These are phyloP conservation scores for Gymnopus androsaceus DNA, from an alignment of 1,284 basidiomycete species.

Conservation along the genomic window DNA sequence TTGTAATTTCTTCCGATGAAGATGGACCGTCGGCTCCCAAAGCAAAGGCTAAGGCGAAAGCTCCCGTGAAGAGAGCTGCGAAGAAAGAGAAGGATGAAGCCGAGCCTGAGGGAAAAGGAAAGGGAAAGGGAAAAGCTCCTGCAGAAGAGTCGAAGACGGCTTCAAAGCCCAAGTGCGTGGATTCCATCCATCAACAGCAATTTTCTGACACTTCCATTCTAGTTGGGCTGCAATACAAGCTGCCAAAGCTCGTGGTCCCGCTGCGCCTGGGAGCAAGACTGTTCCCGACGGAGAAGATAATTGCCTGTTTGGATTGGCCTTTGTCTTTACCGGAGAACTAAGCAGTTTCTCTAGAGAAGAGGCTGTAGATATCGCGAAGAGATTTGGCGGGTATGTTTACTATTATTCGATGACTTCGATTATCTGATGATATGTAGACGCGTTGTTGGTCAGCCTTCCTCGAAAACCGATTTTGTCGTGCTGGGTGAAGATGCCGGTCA, in stretches of 20 bases:
- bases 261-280: conserved; percentile 77
- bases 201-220: conserved; percentile 6
- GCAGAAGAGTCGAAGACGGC: conserved; percentile 28
- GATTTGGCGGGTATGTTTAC: conserved; percentile 79
- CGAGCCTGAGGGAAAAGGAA: conserved; percentile 17
- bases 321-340: conserved; percentile 97
- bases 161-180: conserved; percentile 32
- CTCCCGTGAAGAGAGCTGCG: conserved; percentile 5
- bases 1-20: conserved; percentile 24
- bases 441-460: conserved; percentile 86
- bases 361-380: conserved; percentile 85
- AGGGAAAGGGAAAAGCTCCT: conserved; percentile 23
- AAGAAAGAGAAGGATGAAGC: conserved; percentile 16
- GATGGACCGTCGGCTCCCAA: conserved; percentile 15
- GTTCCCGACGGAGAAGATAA: conserved; percentile 81
- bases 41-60: conserved; percentile 10
- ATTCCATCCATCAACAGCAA: neutral
- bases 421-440: conserved; percentile 50
- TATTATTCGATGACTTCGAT: neutral
- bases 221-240: conserved; percentile 70
- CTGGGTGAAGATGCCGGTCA: conserved; percentile 88
- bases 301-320: conserved; percentile 84
- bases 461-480: conserved; percentile 89
- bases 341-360: conserved; percentile 88
- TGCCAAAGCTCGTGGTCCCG: conserved; percentile 71